Conservation (phyloP, 2,329 filamentous ascomycete genomes). For the Ophiostoma perfectum region DNA sequence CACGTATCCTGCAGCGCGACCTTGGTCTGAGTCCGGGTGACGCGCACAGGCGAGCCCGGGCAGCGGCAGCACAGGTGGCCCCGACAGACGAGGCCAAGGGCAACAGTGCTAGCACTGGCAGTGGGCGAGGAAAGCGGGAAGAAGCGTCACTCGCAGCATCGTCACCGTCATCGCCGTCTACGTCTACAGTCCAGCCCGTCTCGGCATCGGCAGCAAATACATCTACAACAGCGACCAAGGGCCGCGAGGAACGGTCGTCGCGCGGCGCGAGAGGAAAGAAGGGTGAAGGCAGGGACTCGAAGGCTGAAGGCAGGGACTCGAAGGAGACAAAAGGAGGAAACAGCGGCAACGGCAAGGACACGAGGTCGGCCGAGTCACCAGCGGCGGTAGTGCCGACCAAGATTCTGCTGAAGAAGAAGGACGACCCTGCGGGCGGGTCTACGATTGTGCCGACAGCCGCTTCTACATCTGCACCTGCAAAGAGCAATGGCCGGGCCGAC, state of each 20-base stretch:
- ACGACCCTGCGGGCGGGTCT: slow-evolving; percentile 28
- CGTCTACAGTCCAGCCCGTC: background rate
- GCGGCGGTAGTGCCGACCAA: slow-evolving; percentile 28
- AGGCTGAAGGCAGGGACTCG: slow-evolving; percentile 23
- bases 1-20: slow-evolving; percentile 60
- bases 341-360: background rate
- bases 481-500: background rate
- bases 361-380: background rate
- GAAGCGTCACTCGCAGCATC: background rate
- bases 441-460: slow-evolving; percentile 22
- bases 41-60: slow-evolving; percentile 54
- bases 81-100: slow-evolving; percentile 38
- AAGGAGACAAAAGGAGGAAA: background rate
- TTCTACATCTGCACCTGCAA: background rate
- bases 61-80: slow-evolving; percentile 15
- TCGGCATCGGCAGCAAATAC: background rate
- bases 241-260: slow-evolving; percentile 20
- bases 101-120: background rate
- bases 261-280: slow-evolving; percentile 28
- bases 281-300: slow-evolving; percentile 22
- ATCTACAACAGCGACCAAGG: slow-evolving; percentile 12
- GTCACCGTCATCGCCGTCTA: background rate
- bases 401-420: slow-evolving; percentile 39
- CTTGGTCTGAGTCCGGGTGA: slow-evolving; percentile 59
- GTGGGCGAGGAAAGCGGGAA: background rate